Evolutionary conservation across 805 yeast species (phyloP).

Genomic region (Candida piceae): DNA sequence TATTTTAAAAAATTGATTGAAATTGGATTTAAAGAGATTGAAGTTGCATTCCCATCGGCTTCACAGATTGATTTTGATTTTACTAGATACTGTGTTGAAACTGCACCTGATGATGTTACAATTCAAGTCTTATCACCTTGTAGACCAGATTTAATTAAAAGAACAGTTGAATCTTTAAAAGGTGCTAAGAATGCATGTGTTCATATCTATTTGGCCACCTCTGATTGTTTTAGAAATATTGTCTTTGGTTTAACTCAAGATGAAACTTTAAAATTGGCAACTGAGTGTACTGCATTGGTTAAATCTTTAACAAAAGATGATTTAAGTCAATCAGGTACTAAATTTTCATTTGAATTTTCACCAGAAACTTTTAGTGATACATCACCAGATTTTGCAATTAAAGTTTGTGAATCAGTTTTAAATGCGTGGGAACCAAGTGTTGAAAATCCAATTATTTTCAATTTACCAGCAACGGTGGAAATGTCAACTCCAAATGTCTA

Average conservation of each 20-base stretch:
- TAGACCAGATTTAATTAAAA: conserved; percentile 66
- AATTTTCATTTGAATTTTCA: conserved; percentile 70
- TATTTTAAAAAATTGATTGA: conserved; percentile 69
- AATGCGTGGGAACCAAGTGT: conserved; percentile 75
- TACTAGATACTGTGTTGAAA: conserved; percentile 73
- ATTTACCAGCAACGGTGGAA: conserved; percentile 79
- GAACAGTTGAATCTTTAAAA: conserved; percentile 67
- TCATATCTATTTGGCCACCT: conserved; percentile 72
- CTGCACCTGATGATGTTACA: conserved; percentile 69
- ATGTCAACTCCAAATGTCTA: conserved; percentile 70
- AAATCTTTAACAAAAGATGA: conserved; percentile 70
- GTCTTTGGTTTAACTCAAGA: conserved; percentile 68
- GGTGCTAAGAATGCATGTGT: conserved; percentile 72
- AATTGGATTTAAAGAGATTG: conserved; percentile 76
- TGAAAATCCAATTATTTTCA: conserved; percentile 70
- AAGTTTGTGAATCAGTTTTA: conserved; percentile 76
- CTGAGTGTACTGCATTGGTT: conserved; percentile 64
- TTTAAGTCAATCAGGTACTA: conserved; percentile 56
- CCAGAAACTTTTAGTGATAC: conserved; percentile 79
- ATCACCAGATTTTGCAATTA: conserved; percentile 66
- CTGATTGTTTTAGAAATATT: conserved; percentile 69
- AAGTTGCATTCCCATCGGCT: conserved; percentile 77
- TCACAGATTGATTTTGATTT: conserved; percentile 80
- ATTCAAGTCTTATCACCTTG: conserved; percentile 74
- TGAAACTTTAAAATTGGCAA: conserved; percentile 65